These are phyloP conservation scores for Erodium trifolium DNA, from an alignment of 441 rosid species.

Conservation along the genomic window DNA sequence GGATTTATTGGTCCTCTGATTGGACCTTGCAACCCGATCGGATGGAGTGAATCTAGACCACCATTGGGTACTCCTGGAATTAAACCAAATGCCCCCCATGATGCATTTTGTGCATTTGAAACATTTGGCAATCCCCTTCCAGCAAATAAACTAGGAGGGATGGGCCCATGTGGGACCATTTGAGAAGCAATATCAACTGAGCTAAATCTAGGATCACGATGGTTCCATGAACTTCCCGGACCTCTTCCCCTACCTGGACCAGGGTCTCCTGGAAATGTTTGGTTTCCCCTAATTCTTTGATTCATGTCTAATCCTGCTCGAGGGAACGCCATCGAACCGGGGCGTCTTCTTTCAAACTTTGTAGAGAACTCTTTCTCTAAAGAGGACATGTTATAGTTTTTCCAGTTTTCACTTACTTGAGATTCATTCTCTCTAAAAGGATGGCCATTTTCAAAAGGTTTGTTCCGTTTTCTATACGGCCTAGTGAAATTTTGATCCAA, in stretches of 20 bases:
- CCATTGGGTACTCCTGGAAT: conserved; percentile 69
- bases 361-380: conserved; percentile 32
- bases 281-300: conserved; percentile 52
- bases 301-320: conserved; percentile 44
- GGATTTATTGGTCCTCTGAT: conserved; percentile 56
- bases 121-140: conserved; percentile 56
- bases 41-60: conserved; percentile 65
- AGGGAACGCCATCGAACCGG: conserved; percentile 34
- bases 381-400: conserved; percentile 28
- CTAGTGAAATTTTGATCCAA: conserved; percentile 47
- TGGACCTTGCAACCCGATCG: conserved; percentile 66
- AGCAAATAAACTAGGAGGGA: conserved; percentile 49
- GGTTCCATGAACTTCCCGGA: conserved; percentile 63
- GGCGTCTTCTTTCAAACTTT: conserved; percentile 52
- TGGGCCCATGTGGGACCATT: conserved; percentile 54
- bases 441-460: conserved; percentile 61
- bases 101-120: conserved; percentile 42
- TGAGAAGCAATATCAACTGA: conserved; percentile 68
- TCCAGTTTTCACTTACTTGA: conserved; percentile 45
- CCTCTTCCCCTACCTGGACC: conserved; percentile 74
- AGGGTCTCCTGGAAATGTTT: conserved; percentile 49
- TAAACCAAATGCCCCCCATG: conserved; percentile 83
- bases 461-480: conserved; percentile 59
- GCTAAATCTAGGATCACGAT: conserved; percentile 58
- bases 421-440: conserved; percentile 49